These are phyloP conservation scores for Torulaspora quercuum DNA, from an alignment of 805 yeast species.

Conservation along the genomic window DNA sequence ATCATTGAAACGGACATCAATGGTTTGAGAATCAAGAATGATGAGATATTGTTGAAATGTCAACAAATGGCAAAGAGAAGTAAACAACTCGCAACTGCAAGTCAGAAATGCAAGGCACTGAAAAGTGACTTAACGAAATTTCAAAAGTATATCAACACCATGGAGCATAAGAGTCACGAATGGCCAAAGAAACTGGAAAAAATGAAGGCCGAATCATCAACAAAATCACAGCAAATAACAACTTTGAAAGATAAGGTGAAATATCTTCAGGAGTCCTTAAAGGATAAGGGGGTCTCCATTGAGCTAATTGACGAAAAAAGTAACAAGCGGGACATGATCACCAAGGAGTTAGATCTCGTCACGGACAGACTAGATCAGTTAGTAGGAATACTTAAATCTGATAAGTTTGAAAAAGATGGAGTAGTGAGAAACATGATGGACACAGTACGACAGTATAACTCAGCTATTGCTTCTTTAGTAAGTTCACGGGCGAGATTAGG, in stretches of 20 bases:
- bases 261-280: constrained; percentile 43
- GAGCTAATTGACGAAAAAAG: constrained; percentile 61
- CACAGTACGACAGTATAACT: constrained; percentile 55
- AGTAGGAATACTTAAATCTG: constrained; percentile 45
- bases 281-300: constrained; percentile 56
- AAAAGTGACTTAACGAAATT: constrained; percentile 70
- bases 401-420: constrained; percentile 48
- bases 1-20: constrained; percentile 48
- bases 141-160: constrained; percentile 63
- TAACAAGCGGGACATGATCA: constrained; percentile 56
- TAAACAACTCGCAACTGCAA: constrained; percentile 48
- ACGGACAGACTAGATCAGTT: constrained; percentile 46
- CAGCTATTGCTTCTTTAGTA: constrained; percentile 42
- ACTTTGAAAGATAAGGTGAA: constrained; percentile 36
- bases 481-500: constrained; percentile 22
- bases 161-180: constrained; percentile 59
- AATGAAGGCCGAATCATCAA: constrained; percentile 51
- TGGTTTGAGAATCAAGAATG: constrained; percentile 42
- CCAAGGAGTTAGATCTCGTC: constrained; percentile 50
- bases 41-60: constrained; percentile 39
- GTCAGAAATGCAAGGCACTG: constrained; percentile 57
- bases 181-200: constrained; percentile 62
- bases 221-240: constrained; percentile 27
- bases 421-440: constrained; percentile 51
- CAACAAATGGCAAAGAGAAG: constrained; percentile 44